Evolutionary conservation across 768 basidiomycete species (phyloP), one percentile per base, ranked within the genome.

Genomic region (Amanita rimosa): DNA sequence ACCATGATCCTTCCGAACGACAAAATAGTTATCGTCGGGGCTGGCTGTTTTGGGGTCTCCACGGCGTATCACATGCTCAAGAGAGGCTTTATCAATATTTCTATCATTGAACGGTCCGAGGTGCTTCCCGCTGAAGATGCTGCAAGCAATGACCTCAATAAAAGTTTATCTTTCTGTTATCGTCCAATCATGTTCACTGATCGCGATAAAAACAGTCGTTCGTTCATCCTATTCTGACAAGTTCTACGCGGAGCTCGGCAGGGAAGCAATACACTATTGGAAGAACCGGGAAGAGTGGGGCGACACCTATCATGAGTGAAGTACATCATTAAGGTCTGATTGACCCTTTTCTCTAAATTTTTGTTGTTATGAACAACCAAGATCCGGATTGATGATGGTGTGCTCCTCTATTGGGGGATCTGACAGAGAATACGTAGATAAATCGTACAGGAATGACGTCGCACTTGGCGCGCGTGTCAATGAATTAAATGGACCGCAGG

Each of bases 11-110:
- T 60, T 52, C 55, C 52, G 49, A 43, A 65, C 49, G 58, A 67
- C 56, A 64, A 62, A 44, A 67, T 83, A 39, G 58, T 91, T 46
- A 81, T 93, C 52, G 69, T 90, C 37, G 90, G 90, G 22, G 82
- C 86, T 35, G 90, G 90, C 4, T 81, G 81, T 54, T 94, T 94
- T 60, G 93, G 93, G 5, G 67, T 89, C 44, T 93, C 90, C 14
- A 86, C 93, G 0, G 93, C 91, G 1, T 74, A 80, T 55, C 80
- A 89, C 60, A 78, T 95, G 45, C 69, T 94, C 43, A 61, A 67
- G 48, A 67, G 81, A 51, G 83, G 85, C 14, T 92, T 81, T 64
- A 70, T 63, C 13, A 58, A 81, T 50, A 74, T 95, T 53, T 87
- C 79, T 0, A 65, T 96, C 6, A 69, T 95, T 44, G 93, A 95